Percentiles rank a stretch among this genome's conserved stretches.
These are phyloP conservation scores for Priceomyces castillae DNA, from an alignment of 805 yeast genomes.

Conservation along the genomic window DNA sequence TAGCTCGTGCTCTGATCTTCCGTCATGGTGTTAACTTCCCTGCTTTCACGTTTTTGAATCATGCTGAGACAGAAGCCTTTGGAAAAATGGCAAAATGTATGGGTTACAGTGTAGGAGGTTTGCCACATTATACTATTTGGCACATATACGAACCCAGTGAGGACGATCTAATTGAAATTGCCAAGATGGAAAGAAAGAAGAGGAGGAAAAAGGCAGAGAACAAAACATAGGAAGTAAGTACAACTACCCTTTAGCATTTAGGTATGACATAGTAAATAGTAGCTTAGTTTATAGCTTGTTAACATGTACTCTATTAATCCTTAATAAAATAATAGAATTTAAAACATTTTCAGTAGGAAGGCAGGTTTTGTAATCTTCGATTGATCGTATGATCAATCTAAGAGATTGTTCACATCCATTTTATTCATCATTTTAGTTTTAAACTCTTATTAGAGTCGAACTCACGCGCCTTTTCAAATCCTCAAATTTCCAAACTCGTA, in stretches of 20 bases:
- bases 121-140: constrained; percentile 89
- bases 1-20: constrained; percentile 71
- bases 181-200: constrained; percentile 63
- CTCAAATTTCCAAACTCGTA: constrained; percentile 3
- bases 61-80: constrained; percentile 86
- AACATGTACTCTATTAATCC: constrained; percentile 1
- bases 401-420: constrained; percentile 53
- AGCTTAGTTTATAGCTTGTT: not conserved
- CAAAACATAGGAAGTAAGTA: not conserved
- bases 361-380: constrained; percentile 48
- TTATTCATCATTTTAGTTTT: constrained; percentile 39
- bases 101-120: constrained; percentile 83
- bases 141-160: constrained; percentile 89
- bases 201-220: constrained; percentile 37
- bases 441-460: constrained; percentile 16
- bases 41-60: constrained; percentile 78
- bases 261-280: not conserved
- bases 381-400: constrained; percentile 39
- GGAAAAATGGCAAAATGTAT: constrained; percentile 76
- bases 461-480: constrained; percentile 6
- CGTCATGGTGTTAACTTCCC: constrained; percentile 82
- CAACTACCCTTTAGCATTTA: not conserved
- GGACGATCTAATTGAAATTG: constrained; percentile 71
- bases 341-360: constrained; percentile 45
- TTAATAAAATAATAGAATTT: constrained; percentile 9